Base-by-base conservation (phyloP, 1,284 basidiomycete genomes). In the Heliocybe sulcata region DNA sequence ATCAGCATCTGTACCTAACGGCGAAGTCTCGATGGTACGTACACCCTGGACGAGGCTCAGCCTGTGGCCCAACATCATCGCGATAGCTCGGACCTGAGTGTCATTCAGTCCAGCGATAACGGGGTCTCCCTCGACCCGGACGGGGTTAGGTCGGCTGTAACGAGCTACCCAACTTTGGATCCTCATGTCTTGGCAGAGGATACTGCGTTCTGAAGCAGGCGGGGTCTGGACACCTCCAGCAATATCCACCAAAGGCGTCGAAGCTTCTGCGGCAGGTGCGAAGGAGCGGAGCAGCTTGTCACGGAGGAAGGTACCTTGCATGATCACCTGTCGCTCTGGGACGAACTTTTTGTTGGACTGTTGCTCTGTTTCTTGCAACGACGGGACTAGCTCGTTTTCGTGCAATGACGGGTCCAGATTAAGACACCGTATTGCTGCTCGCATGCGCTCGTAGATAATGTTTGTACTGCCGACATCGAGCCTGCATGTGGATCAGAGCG, bases 1-100 rank as follows among this genome's bases (percentile, higher is more conserved):
- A 22, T 45, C 45, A 58, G 56, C 52, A 53, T 38, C 45, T 42
- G 38, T 16, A 53, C 48, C 52, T 35, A 35, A 22, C 45, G 48
- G 48, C 20, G 58, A 53, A 33, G 26, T 45, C 29, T 20, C 59
- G 20, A 8, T 54, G 50, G 6, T 1, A 74, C 85, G 65, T 67
- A 92, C 91, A 14, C 94, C 94, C 72, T 97, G 94, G 20, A 97
- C 82, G 22, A 97, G 75, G 65, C 87, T 90, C 35, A 93, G 69
- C 29, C 83, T 75, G 61, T 93, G 80, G 4, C 83, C 82, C 47
- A 97, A 77, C 89, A 96, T 95, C 72, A 85, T 80, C 1, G 93
- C 94, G 51, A 95, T 83, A 0, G 94, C 94, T 55, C 82, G 75
- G 54, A 81, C 78, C 69, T 98, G 94, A n/a, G 86, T 88, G 10